Conservation (phyloP, 768 basidiomycete species). For the Baorangia bicolor region DNA sequence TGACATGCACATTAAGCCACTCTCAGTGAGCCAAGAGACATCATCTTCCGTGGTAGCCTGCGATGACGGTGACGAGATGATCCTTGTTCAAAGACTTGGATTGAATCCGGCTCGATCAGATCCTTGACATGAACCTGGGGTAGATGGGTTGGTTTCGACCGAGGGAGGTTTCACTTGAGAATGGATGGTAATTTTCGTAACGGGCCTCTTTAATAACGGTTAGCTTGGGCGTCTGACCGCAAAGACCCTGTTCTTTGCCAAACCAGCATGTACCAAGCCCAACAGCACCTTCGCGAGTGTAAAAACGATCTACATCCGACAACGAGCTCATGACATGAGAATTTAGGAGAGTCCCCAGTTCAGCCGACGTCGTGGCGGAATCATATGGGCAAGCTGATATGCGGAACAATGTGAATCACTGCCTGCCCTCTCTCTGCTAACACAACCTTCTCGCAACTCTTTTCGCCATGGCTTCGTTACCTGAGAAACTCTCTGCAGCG, state of each 20-base stretch:
- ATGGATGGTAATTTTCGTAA: background rate
- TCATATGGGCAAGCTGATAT: background rate
- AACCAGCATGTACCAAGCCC: background rate
- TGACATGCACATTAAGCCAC: too few species aligned
- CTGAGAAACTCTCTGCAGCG: constrained; percentile 46
- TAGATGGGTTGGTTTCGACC: too few species aligned
- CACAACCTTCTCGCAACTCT: background rate
- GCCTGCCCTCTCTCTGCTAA: background rate
- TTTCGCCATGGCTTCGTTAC: constrained; percentile 31
- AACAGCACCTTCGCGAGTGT: background rate
- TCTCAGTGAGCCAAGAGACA: background rate
- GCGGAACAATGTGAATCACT: background rate
- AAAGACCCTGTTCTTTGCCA: too few species aligned
- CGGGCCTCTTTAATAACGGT: background rate
- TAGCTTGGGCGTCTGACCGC: background rate
- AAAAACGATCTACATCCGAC: constrained; percentile 13
- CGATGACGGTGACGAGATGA: too few species aligned
- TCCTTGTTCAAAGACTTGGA: too few species aligned
- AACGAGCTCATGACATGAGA: constrained; percentile 5
- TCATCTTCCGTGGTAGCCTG: too few species aligned
- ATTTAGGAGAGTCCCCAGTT: background rate
- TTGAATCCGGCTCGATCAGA: too few species aligned
- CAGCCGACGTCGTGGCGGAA: background rate
- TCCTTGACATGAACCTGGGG: background rate
- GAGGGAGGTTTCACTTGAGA: background rate